Percentiles rank a stretch among this genome's conserved stretches.
These are phyloP conservation scores for Rosa hybrid DNA, from an alignment of 331 rosid species.

Conservation along the genomic window DNA sequence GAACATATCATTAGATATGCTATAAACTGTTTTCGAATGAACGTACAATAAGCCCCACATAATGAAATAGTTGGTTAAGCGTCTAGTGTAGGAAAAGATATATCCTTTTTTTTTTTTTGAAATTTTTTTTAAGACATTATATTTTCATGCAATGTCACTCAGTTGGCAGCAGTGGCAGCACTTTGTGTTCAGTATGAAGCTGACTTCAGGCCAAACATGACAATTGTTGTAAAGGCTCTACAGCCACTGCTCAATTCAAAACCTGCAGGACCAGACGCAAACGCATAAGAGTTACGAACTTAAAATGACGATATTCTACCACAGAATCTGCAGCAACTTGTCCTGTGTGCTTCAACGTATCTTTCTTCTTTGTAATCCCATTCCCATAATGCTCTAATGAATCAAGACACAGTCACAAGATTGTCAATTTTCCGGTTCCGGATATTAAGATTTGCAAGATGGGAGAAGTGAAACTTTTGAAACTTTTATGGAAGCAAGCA, in stretches of 20 bases:
- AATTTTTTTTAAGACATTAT: background rate
- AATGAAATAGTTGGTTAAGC: background rate
- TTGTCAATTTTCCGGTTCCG: background rate
- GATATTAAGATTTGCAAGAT: background rate
- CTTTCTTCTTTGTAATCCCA: conserved; percentile 7
- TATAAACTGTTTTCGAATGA: background rate
- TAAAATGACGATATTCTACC: background rate
- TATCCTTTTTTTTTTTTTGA: background rate
- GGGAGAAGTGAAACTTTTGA: conserved; percentile 5
- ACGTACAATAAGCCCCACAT: background rate
- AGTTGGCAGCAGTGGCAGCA: conserved; percentile 99
- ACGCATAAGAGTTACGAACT: conserved; percentile 25
- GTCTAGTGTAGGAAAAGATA: background rate
- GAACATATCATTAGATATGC: background rate
- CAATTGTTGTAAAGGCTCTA: conserved; percentile 91
- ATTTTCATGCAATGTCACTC: conserved; percentile 15
- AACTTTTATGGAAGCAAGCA: background rate
- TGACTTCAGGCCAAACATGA: conserved; percentile 96
- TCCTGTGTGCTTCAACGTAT: conserved; percentile 10
- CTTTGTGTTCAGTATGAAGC: conserved; percentile 96
- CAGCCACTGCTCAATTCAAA: conserved; percentile 85
- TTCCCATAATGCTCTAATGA: background rate
- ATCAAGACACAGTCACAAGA: conserved; percentile 4
- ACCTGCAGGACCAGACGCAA: conserved; percentile 64
- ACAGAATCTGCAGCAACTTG: conserved; percentile 5